These are phyloP conservation scores for Talaromyces ruber DNA, from an alignment of 495 filamentous ascomycete species.

Conservation along the genomic window DNA sequence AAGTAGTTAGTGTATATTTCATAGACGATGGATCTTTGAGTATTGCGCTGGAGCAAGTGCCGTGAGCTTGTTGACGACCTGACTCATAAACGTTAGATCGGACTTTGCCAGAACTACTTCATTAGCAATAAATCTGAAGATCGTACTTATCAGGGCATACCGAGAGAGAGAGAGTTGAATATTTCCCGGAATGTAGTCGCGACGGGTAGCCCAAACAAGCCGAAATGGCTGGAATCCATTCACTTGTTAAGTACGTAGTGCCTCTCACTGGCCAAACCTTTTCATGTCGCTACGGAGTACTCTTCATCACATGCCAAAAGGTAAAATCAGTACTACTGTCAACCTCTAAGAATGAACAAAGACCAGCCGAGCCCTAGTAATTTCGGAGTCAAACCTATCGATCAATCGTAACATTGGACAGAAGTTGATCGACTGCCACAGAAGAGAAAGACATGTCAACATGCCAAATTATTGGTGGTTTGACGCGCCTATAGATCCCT, in stretches of 20 bases:
- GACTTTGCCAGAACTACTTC: not conserved
- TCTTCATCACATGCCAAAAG: not conserved
- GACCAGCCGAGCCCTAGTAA: not conserved
- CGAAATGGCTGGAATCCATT: not conserved
- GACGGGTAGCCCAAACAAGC: too few species aligned
- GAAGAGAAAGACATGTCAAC: not conserved
- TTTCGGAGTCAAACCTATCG: not conserved
- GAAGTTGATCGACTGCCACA: not conserved
- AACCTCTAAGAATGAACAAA: not conserved
- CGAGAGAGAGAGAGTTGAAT: not conserved
- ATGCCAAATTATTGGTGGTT: not conserved
- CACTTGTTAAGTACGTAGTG: not conserved
- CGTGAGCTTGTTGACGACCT: not conserved
- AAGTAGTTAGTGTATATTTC: not conserved
- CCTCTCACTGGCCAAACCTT: not conserved
- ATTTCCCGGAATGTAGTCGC: not conserved
- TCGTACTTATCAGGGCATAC: not conserved
- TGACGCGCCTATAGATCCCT: not conserved
- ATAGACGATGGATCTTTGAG: not conserved
- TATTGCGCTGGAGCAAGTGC: not conserved
- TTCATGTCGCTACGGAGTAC: not conserved
- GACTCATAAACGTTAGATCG: not conserved
- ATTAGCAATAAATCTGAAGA: not conserved
- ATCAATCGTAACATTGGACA: not conserved
- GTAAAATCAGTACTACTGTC: not conserved